phyloP scores from a whole-genome alignment of 2,329 filamentous ascomycete species.

The Pseudogymnoascus verrucosus region DNA sequence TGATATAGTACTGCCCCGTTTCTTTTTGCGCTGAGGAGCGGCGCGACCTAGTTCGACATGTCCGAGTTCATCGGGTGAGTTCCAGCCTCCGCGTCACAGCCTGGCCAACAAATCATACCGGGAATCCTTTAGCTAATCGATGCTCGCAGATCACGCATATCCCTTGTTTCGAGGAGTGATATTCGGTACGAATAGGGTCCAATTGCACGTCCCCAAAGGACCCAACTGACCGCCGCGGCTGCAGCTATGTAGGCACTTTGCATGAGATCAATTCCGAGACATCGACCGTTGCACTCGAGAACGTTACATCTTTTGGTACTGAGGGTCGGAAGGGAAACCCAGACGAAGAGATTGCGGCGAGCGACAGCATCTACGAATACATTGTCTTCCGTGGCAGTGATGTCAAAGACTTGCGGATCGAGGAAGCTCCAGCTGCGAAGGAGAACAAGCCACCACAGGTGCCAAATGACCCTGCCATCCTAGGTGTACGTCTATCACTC shows the following conservation, averaged over 20 bases:
- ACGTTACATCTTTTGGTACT: constrained; percentile 89
- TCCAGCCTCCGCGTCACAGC: constrained; percentile 14
- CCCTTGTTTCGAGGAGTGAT: constrained; percentile 93
- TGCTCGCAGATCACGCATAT: constrained; percentile 71
- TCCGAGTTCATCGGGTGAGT: constrained; percentile 54
- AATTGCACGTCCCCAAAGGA: constrained; percentile 8
- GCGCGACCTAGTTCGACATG: constrained; percentile 32
- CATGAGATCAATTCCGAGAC: constrained; percentile 98
- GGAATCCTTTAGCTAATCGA: constrained; percentile 19
- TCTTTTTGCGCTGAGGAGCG: constrained; percentile 5
- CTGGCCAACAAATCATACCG: constrained; percentile 7
- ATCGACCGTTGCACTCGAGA: constrained; percentile 92
- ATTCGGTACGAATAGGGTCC: constrained; percentile 62
- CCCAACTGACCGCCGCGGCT: constrained; percentile 20
- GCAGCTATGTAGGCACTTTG: constrained; percentile 87
- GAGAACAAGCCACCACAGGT: constrained; percentile 69
- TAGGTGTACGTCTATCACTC: constrained; percentile 72
- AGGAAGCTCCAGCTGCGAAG: constrained; percentile 68
- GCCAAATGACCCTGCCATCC: constrained; percentile 91
- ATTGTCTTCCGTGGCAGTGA: constrained; percentile 98
- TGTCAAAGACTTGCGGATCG: constrained; percentile 94
- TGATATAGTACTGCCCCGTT: constrained; percentile 1
- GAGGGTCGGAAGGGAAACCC: constrained; percentile 77
- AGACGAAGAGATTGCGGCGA: constrained; percentile 74
- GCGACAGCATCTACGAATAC: constrained; percentile 90